These are phyloP conservation scores for Lathyrus tuberosus DNA, from an alignment of 306 rosid genomes.

Conservation along the genomic window DNA sequence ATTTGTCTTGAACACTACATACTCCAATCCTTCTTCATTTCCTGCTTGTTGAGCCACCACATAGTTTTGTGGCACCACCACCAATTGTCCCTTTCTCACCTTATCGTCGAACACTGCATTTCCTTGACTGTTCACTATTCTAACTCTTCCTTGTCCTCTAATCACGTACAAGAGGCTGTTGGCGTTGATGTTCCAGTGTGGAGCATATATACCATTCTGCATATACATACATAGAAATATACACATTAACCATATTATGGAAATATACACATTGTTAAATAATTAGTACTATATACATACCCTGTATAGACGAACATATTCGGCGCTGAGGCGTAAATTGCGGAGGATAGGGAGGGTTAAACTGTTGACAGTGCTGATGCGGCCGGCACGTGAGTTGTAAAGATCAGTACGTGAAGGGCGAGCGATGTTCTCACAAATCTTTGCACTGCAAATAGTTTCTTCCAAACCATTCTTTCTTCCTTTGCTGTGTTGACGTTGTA, in stretches of 20 bases:
- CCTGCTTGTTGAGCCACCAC: conserved; percentile 52
- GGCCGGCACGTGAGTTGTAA: conserved; percentile 49
- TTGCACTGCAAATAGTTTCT: conserved; percentile 44
- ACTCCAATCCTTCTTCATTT: conserved; percentile 55
- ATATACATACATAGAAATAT: not conserved
- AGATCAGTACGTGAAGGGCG: conserved; percentile 42
- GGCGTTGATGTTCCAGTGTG: conserved; percentile 66
- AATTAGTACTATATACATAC: conserved; percentile 30
- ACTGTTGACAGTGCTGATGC: conserved; percentile 45
- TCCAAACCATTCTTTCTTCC: conserved; percentile 40
- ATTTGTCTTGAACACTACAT: conserved; percentile 61
- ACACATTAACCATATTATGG: not conserved
- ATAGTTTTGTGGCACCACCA: conserved; percentile 67
- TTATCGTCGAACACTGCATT: conserved; percentile 45
- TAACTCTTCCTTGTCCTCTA: conserved; percentile 55
- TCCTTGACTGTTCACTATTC: conserved; percentile 61
- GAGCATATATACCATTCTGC: conserved; percentile 59
- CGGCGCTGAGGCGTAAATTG: conserved; percentile 49
- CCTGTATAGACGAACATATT: conserved; percentile 46
- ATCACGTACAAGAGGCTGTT: conserved; percentile 51
- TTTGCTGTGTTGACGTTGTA: not conserved
- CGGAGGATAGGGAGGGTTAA: conserved; percentile 44
- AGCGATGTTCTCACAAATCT: conserved; percentile 45
- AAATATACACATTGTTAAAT: not conserved
- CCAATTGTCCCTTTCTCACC: conserved; percentile 48